Conservation (phyloP, 257 asterid genomes). For the Echium plantagineum region DNA sequence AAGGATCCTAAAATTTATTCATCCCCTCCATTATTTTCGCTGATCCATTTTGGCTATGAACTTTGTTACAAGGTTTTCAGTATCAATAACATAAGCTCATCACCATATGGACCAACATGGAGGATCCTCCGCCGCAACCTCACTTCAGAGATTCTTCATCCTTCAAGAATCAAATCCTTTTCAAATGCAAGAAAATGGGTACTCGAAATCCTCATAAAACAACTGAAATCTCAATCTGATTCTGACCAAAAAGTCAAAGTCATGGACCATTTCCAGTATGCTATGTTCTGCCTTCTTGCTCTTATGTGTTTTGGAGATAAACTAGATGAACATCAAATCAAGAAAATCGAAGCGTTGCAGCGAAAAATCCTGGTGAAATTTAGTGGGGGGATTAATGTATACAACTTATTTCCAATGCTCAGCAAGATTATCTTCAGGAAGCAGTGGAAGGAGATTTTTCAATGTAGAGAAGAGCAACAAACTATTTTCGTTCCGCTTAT, state of each 20-base stretch:
- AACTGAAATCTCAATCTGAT: neutral
- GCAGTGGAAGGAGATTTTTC: no score
- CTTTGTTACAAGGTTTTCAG: neutral
- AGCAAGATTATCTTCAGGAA: no score
- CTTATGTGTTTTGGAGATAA: slow-evolving; percentile 9
- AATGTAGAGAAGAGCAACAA: no score
- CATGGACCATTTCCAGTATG: slow-evolving; percentile 4
- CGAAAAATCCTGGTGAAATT: no score
- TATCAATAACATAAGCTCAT: slow-evolving; percentile 5
- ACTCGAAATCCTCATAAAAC: neutral
- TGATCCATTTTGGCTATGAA: no score
- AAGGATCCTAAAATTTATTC: no score
- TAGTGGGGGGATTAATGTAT: no score
- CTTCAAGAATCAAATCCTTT: neutral
- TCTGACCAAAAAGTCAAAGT: neutral
- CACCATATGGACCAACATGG: no score
- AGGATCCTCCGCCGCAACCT: slow-evolving; percentile 3
- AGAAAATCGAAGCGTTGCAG: no score
- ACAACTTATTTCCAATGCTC: no score
- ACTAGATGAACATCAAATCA: neutral
- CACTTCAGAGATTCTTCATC: slow-evolving; percentile 9
- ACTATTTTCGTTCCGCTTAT: no score
- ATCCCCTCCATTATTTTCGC: no score
- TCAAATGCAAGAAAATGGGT: slow-evolving; percentile 1
- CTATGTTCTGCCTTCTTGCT: slow-evolving; percentile 5